Base-by-base conservation (phyloP, 768 basidiomycete genomes). In the Serendipita sp. region DNA sequence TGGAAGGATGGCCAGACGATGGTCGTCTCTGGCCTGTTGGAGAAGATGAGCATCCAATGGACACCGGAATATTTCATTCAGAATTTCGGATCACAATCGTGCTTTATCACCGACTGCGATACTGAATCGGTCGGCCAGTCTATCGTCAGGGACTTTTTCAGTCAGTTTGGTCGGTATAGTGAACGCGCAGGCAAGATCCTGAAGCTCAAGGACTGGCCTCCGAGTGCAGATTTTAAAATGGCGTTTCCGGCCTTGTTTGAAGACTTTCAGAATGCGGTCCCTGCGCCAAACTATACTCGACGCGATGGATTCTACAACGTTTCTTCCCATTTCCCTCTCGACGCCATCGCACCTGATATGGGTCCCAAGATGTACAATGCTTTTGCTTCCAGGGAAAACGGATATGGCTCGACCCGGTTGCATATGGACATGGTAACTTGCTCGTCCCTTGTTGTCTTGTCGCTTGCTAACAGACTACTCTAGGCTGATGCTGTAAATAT, bases 341-440 rank as follows among this genome's bases (percentile, higher is more conserved):
- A 90, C 68, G 82, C 84, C 0, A 74, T 91, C 63, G 83, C 81
- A 33, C 90, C 90, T 16, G 92, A 92, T 71, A 78, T 92, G 11
- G 91, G 91, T 2, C 93, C 93, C 1, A 96, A 95, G 75, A 76
- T 94, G 89, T 96, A 96, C 74, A 93, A 91, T 67, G 89, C 92
- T 0, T 84, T 91, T 75, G 83, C 84, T 8, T 87, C 86, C 2
- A 79, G 77, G 44, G 84, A 87, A 69, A 71, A 74, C 2, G 87
- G 83, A 70, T 86, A 87, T 69, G 92, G 93, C 1, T 85, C 89
- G 23, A 96, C 93, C 8, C 78, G 89, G 64, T 74, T 96, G 62
- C 94, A 96, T 69, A 91, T 95, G 89, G 91, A 91, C 73, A 90
- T 93, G 83, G 88, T 60, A 34, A 27, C 0, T 18, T 68, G 40